A percentile compares a stretch with the other conserved stretches of the same genome.
Evolutionary conservation across 2,329 filamentous ascomycete genomes (phyloP).

Genomic region (Xylariales sp.): DNA sequence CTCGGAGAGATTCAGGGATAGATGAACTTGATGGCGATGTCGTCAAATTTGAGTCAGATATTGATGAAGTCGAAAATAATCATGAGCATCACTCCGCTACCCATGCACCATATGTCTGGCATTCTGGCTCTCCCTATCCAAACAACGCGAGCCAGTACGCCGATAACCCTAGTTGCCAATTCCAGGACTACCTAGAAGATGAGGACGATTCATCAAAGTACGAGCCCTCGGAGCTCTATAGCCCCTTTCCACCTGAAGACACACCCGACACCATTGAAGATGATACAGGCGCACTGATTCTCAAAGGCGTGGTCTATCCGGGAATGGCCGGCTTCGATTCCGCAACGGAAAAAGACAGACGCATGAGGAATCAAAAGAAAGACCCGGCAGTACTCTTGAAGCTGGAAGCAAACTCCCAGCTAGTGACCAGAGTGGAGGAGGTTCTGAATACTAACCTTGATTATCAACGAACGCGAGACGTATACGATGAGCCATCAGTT

Average conservation of each 20-base stretch:
- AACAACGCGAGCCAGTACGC: conserved; percentile 18
- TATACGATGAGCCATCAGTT: conserved; percentile 69
- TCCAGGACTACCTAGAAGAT: conserved; percentile 36
- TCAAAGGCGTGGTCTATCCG: conserved; percentile 80
- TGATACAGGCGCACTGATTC: conserved; percentile 44
- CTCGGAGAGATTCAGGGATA: background rate
- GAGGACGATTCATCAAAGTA: conserved; percentile 44
- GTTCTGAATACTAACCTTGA: conserved; percentile 68
- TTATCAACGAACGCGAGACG: conserved; percentile 64
- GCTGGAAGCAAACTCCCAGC: conserved; percentile 72
- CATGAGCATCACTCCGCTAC: conserved; percentile 24
- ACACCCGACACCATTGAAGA: conserved; percentile 47
- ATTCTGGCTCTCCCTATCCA: conserved; percentile 22
- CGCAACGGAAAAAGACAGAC: conserved; percentile 77
- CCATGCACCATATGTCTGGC: conserved; percentile 26
- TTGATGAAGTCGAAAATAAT: conserved; percentile 30
- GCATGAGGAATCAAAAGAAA: conserved; percentile 83
- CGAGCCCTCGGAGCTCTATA: conserved; percentile 48
- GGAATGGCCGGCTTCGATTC: conserved; percentile 87
- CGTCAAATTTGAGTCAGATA: conserved; percentile 42
- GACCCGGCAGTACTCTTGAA: conserved; percentile 75
- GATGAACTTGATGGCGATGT: conserved; percentile 24
- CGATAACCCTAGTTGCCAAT: conserved; percentile 16
- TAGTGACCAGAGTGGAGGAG: conserved; percentile 72
- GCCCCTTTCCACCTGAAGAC: conserved; percentile 45